phyloP scores from a whole-genome alignment of 73 alveolate genomes.

The Tetrahymena borealis region DNA sequence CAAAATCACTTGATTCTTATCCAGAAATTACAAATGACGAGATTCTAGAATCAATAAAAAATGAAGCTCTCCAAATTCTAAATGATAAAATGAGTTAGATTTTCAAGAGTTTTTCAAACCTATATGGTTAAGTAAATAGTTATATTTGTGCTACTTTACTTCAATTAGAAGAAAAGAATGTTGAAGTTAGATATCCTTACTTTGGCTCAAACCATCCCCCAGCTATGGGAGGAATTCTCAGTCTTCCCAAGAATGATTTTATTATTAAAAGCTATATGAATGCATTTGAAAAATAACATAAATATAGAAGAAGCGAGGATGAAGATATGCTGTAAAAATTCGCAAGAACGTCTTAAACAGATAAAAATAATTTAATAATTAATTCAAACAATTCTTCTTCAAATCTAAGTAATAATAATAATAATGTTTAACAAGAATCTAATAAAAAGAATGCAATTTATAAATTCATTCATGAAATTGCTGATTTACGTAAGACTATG shows the following conservation, averaged over 20 bases:
- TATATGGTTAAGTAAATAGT: not conserved
- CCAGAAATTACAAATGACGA: not conserved
- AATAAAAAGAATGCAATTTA: not conserved
- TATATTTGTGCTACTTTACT: not conserved
- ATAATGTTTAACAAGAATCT: not conserved
- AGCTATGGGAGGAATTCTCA: not conserved
- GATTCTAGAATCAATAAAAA: not conserved
- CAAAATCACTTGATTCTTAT: not conserved
- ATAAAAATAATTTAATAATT: not conserved
- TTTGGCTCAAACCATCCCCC: not conserved
- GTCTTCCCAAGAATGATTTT: not conserved
- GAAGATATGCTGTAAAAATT: not conserved
- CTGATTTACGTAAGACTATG: not conserved
- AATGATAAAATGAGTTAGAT: not conserved
- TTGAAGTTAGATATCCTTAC: not conserved
- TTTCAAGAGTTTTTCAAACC: not conserved
- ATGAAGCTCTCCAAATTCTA: not conserved
- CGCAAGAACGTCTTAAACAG: not conserved
- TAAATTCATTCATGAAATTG: not conserved
- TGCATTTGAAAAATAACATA: not conserved
- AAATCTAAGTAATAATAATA: not conserved
- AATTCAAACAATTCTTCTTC: not conserved
- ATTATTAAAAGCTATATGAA: not conserved
- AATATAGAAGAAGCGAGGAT: not conserved
- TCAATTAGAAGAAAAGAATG: not conserved